phyloP scores from a whole-genome alignment of 768 basidiomycete genomes.

The Gymnopilus dilepis region DNA sequence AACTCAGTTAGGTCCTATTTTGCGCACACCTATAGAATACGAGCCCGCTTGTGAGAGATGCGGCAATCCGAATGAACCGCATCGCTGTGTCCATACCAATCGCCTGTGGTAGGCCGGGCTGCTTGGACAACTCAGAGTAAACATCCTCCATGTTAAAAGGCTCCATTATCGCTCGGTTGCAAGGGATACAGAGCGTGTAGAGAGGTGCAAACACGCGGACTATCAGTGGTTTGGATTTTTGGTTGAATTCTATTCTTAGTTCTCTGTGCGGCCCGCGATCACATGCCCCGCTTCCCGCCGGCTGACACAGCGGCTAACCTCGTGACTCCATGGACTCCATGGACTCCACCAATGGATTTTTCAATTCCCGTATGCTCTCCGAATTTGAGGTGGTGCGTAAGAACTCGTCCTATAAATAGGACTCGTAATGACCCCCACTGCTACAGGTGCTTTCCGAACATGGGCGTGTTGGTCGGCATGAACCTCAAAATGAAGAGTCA shows the following conservation, averaged over 20 bases:
- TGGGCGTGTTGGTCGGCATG: not conserved
- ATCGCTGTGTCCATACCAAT: slow-evolving; percentile 12
- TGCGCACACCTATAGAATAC: too few relatives aligned
- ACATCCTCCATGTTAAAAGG: not conserved
- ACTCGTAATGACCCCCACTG: too few relatives aligned
- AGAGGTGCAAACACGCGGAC: not conserved
- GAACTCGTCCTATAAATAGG: too few relatives aligned
- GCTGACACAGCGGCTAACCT: not conserved
- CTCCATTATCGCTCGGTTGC: not conserved
- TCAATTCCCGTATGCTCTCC: slow-evolving; percentile 12
- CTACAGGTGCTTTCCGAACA: not conserved
- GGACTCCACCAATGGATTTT: slow-evolving; percentile 9
- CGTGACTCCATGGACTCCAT: slow-evolving; percentile 14
- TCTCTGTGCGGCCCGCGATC: too few relatives aligned
- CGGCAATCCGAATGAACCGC: slow-evolving; percentile 7
- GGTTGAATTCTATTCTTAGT: not conserved
- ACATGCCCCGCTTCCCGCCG: not conserved
- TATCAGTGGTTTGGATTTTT: not conserved
- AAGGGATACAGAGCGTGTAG: not conserved
- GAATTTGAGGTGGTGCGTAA: too few relatives aligned
- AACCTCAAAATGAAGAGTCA: not conserved
- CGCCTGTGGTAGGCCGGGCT: not conserved
- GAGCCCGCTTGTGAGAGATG: slow-evolving; percentile 1
- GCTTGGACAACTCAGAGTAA: not conserved
- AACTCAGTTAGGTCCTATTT: too few relatives aligned